Percentiles rank a stretch among this genome's conserved stretches.
phyloP scores from a whole-genome alignment of 345 rosid species.

The Microcos paniculata region DNA sequence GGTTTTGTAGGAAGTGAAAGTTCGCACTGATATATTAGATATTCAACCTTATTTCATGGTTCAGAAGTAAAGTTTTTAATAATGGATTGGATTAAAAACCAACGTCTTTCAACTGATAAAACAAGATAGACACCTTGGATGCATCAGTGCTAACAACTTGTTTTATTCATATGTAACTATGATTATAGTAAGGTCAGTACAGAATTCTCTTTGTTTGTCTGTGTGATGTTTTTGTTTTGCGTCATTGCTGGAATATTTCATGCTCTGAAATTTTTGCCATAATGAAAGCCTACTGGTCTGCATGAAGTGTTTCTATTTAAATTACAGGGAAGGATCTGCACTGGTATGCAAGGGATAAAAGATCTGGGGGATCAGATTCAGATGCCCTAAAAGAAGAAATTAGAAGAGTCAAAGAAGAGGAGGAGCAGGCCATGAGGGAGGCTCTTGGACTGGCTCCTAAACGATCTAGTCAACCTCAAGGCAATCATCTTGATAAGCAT shows the following conservation, averaged over 20 bases:
- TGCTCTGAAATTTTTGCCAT: neutral
- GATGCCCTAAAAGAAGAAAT: slow-evolving; percentile 90
- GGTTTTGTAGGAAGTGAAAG: neutral
- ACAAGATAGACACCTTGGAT: neutral
- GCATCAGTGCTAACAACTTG: neutral
- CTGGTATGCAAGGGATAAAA: slow-evolving; percentile 87
- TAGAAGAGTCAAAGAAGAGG: slow-evolving; percentile 84
- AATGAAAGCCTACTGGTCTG: neutral
- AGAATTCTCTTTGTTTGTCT: neutral
- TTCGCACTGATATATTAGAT: neutral
- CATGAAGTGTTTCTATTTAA: neutral
- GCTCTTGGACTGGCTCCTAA: slow-evolving; percentile 97
- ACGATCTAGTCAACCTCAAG: slow-evolving; percentile 68
- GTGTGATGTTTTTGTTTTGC: neutral
- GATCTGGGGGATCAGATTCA: slow-evolving; percentile 33
- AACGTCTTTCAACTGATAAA: neutral
- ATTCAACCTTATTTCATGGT: neutral
- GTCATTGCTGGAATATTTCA: neutral
- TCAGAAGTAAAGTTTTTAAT: neutral
- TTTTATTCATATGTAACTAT: neutral
- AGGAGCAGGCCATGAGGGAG: slow-evolving; percentile 98
- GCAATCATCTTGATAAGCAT: slow-evolving; percentile 89
- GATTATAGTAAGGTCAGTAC: neutral
- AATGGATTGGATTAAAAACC: neutral
- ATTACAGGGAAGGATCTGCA: slow-evolving; percentile 83